A percentile compares a stretch with the other conserved stretches of the same genome.
phyloP scores from a whole-genome alignment of 441 rosid genomes.

The Aquilaria agallochum region DNA sequence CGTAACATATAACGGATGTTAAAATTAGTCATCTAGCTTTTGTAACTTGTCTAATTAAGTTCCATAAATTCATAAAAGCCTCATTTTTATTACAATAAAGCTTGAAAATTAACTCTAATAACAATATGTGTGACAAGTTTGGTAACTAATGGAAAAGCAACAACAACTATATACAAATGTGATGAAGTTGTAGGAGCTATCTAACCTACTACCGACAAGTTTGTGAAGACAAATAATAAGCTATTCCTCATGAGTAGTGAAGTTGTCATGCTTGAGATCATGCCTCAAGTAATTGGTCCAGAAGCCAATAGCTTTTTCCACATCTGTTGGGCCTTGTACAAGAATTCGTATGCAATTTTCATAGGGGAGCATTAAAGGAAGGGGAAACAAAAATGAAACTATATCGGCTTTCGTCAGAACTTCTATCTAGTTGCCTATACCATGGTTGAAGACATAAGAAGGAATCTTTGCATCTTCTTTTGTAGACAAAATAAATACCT shows the following conservation, averaged over 20 bases:
- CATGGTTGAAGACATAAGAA: slow-evolving; percentile 69
- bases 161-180: not conserved
- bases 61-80: too few species aligned
- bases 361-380: not conserved
- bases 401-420: slow-evolving; percentile 86
- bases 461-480: slow-evolving; percentile 92
- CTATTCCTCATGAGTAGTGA: slow-evolving; percentile 77
- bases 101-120: too few species aligned
- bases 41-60: too few species aligned
- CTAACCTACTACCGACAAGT: slow-evolving; percentile 78
- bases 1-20: too few species aligned
- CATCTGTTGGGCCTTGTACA: slow-evolving; percentile 74
- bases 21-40: too few species aligned
- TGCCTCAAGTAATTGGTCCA: slow-evolving; percentile 94
- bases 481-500: slow-evolving; percentile 65
- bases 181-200: not conserved
- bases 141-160: not conserved
- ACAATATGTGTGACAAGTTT: too few species aligned
- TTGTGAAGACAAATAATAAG: slow-evolving; percentile 63
- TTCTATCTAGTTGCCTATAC: slow-evolving; percentile 83
- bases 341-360: not conserved
- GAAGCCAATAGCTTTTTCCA: slow-evolving; percentile 84
- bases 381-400: not conserved
- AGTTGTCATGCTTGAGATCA: slow-evolving; percentile 79
- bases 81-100: too few species aligned